Evolutionary conservation across 2,329 filamentous ascomycete species (phyloP), one percentile per base, ranked within the genome.

Genomic region (Gaeumannomyces tritici): DNA sequence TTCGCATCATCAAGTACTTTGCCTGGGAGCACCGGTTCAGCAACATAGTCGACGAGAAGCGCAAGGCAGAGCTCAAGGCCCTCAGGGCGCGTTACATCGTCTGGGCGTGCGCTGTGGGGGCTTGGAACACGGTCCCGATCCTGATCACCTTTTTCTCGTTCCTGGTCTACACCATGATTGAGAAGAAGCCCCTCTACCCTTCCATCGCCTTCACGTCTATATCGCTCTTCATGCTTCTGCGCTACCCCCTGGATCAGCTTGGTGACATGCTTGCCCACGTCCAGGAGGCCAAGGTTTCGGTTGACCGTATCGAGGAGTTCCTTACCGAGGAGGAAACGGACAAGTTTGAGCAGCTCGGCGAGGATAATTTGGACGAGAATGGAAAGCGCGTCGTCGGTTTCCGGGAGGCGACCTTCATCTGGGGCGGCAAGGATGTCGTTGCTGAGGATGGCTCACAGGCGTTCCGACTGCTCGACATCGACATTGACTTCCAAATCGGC

Each of bases 241-340:
- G 95, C 59, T 90, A 97, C 61, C 95, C 95, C 5, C 80, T 99
- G 57, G 95, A 99, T 73, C 93, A 98, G 76, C 83, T 99, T 62
- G 95, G 95, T 60, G 95, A 99, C 74, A 99, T 99, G 95, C 89
- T 98, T 71, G 95, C 95, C 13, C 95, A 98, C 76, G 93, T 99
- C 4, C 92, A 97, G 76, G 95, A 99, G 75, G 91, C 93, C 28
- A 96, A 96, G 77, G 93, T 99, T 26, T 99, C 95, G 0, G 87
- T 99, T 61, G 93, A 97, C 70, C 93, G 95, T 79, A 91, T 99
- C 9, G 93, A 99, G 71, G 90, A 96, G 69, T 99, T 97, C 70
- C 76, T 99, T 55, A 87, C 83, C 63, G 95, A 99, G 72, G 92
- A 95, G 9, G 95, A 99, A 77, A 99, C 95, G 0, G 91, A 96